Conservation (phyloP, 2,329 filamentous ascomycete genomes). For the Fusarium cyanostomum region DNA sequence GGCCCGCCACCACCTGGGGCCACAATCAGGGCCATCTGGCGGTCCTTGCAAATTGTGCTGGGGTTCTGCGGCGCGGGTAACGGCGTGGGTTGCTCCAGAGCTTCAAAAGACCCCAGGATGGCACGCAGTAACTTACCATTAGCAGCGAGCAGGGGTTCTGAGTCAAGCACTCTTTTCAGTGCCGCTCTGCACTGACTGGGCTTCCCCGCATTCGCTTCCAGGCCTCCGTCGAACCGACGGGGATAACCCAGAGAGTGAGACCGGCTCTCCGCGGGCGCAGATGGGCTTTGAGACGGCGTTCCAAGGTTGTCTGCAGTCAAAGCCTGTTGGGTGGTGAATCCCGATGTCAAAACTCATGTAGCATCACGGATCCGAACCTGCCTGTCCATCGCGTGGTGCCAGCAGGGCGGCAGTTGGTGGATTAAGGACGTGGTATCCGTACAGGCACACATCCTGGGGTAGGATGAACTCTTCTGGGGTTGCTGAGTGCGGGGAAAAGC, state of each 20-base stretch:
- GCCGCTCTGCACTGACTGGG: constrained; percentile 16
- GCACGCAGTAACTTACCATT: background rate
- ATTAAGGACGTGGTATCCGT: constrained; percentile 7
- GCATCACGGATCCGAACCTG: constrained; percentile 37
- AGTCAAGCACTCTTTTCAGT: constrained; percentile 29
- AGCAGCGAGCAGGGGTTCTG: constrained; percentile 17
- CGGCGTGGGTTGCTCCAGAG: constrained; percentile 1
- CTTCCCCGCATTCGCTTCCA: constrained; percentile 41
- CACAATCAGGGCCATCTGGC: background rate
- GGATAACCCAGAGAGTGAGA: constrained; percentile 36
- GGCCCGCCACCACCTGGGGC: constrained; percentile 19
- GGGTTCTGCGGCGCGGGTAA: background rate
- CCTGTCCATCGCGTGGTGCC: constrained; percentile 30
- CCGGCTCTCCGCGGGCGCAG: constrained; percentile 22
- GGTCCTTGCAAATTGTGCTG: background rate
- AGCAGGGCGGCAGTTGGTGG: constrained; percentile 13
- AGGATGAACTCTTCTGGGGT: constrained; percentile 7
- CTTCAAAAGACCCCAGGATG: background rate
- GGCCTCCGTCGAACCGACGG: constrained; percentile 40
- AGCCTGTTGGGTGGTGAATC: constrained; percentile 28
- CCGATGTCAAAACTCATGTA: constrained; percentile 25
- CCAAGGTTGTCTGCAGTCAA: constrained; percentile 13
- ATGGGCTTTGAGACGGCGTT: constrained; percentile 18
- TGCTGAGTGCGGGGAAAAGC: constrained; percentile 29
- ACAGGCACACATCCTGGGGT: constrained; percentile 15